Evolutionary conservation across 768 basidiomycete genomes (phyloP), one percentile per base, ranked within the genome.

Genomic region (Boletus pseudopeckii): DNA sequence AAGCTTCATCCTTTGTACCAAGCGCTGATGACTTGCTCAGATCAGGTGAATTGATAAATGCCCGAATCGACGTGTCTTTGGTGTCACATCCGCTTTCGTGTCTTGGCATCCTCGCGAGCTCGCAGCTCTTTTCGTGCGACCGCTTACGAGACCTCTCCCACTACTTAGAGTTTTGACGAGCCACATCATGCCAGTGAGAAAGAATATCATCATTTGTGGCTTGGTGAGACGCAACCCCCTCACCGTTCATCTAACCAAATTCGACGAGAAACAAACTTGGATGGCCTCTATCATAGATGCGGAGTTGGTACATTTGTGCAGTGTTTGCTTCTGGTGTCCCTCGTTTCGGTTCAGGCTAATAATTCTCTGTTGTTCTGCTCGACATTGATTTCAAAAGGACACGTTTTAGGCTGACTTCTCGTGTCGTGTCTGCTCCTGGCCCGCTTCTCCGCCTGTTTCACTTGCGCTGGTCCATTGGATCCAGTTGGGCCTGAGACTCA

Each of bases 171-270:
- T 55, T 56, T 64, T 44, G 62, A 33, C 57, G 37, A 57, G 30
- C 34, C 38, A 52, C 46, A 56, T 48, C 62, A 64, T 66, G 22
- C 22, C 22, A 22, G 22, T 22, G 64, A 40, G 65, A 66, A 64
- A 9, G 45, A 37, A 53, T 48, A 36, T 18, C 49, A 42, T 50
- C 63, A 37, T 38, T 18, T 30, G 44, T 37, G 17, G 20, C 11
- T 48, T 26, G 43, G 24, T 34, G 49, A 59, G 37, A 30, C 20
- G 17, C 39, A 17, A 30, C 30, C 30, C 9, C 30, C 53, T n/a
- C 45, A 26, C 45, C 32, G 5, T 48, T 52, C 55, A 61, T 65
- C 43, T 65, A 65, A 53, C 65, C 54, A 67, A 53, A 67, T 64
- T 1, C 1, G 50, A 48, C 34, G 7, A 36, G 22, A 36, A 47